Percentiles rank a stretch among this genome's conserved stretches.
phyloP scores from a whole-genome alignment of 768 basidiomycete genomes.

The Gymnopilus dilepis region DNA sequence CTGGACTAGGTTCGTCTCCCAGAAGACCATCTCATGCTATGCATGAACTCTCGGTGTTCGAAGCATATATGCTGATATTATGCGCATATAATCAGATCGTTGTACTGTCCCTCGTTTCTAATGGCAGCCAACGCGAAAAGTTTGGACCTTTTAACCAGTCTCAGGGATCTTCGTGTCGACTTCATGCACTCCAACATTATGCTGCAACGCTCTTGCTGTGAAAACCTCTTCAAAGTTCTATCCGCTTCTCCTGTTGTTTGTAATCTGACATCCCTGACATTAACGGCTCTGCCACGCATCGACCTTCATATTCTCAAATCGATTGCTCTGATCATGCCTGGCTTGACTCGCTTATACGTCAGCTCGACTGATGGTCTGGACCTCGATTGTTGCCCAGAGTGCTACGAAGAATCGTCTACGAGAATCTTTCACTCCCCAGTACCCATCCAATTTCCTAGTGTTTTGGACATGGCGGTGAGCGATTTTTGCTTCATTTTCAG shows the following conservation, averaged over 20 bases:
- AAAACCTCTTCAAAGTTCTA: conserved; percentile 36
- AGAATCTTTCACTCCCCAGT: conserved; percentile 67
- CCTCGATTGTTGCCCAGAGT: conserved; percentile 62
- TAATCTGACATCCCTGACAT: conserved; percentile 50
- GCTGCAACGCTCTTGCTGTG: conserved; percentile 46
- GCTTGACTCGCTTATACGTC: conserved; percentile 53
- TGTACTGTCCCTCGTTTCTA: conserved; percentile 37
- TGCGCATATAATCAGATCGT: conserved; percentile 34
- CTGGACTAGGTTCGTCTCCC: conserved; percentile 52
- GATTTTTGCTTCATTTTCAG: conserved; percentile 4
- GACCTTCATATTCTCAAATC: conserved; percentile 51
- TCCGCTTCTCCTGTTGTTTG: conserved; percentile 37
- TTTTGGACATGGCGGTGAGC: conserved; percentile 58
- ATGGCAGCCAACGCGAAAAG: conserved; percentile 30
- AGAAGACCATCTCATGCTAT: not conserved
- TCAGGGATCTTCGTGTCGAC: conserved; percentile 47
- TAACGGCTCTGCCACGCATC: conserved; percentile 63
- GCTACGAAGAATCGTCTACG: conserved; percentile 65
- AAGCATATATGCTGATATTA: not conserved
- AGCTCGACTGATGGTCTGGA: conserved; percentile 66
- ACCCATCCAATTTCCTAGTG: conserved; percentile 51
- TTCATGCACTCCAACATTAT: conserved; percentile 47
- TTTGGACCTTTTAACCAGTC: conserved; percentile 37
- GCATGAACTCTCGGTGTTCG: too few relatives aligned
- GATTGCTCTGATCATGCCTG: conserved; percentile 53